Percentiles rank a stretch among this genome's conserved stretches.
phyloP scores from a whole-genome alignment of 768 basidiomycete species.

The Boletus pseudo-olivaceus region DNA sequence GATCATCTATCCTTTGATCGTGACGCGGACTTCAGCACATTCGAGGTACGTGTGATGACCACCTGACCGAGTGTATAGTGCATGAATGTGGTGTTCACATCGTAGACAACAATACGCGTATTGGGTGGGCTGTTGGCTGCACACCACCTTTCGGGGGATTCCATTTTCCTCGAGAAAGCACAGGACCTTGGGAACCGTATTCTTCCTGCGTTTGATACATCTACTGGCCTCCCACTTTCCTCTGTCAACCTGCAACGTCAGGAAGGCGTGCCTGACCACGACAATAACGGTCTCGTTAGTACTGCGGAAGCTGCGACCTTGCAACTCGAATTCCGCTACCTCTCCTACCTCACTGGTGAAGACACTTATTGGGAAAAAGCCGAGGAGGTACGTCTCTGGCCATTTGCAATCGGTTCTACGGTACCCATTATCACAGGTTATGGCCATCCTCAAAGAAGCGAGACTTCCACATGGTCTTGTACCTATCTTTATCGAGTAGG shows the following conservation, averaged over 20 bases:
- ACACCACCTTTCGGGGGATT: constrained; percentile 71
- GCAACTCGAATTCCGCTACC: constrained; percentile 88
- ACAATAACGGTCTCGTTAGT: constrained; percentile 61
- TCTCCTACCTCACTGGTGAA: constrained; percentile 75
- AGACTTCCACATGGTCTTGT: constrained; percentile 69
- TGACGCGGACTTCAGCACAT: constrained; percentile 80
- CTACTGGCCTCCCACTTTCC: constrained; percentile 77
- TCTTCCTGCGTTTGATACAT: constrained; percentile 77
- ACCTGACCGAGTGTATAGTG: background rate
- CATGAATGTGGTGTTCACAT: constrained; percentile 4
- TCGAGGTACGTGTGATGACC: constrained; percentile 60
- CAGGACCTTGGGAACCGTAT: constrained; percentile 84
- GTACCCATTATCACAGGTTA: constrained; percentile 41
- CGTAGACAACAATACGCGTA: constrained; percentile 86
- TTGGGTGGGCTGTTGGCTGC: constrained; percentile 88
- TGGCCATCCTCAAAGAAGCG: constrained; percentile 64
- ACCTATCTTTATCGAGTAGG: constrained; percentile 81
- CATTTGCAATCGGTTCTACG: background rate
- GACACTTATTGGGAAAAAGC: constrained; percentile 77
- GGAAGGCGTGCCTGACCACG: constrained; percentile 56
- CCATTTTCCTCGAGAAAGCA: constrained; percentile 72
- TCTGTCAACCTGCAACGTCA: constrained; percentile 67
- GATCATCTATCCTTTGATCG: constrained; percentile 68
- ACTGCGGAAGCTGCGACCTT: constrained; percentile 87
- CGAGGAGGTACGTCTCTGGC: constrained; percentile 50